Conservation (phyloP, 441 rosid species). For the Omphalea diandra region DNA sequence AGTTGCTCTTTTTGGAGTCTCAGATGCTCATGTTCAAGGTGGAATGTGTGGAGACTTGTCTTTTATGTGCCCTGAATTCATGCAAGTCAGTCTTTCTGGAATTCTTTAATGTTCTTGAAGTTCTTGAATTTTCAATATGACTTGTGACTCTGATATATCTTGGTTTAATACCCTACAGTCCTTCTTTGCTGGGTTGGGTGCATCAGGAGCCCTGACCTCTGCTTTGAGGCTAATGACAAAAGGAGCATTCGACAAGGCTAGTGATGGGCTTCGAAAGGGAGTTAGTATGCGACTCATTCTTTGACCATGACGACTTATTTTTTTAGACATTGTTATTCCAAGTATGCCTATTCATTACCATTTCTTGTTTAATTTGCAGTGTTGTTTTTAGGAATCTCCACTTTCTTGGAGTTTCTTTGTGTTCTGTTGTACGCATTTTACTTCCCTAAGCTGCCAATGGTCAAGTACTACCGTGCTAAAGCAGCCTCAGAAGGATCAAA, state of each 20-base stretch:
- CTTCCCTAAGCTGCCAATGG: conserved; percentile 61
- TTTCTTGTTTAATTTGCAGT: conserved; percentile 30
- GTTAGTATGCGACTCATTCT: conserved; percentile 40
- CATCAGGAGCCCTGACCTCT: conserved; percentile 76
- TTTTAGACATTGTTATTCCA: background rate
- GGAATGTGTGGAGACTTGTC: conserved; percentile 85
- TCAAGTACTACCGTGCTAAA: conserved; percentile 61
- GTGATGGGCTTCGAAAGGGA: conserved; percentile 59
- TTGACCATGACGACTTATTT: background rate
- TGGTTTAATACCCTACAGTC: conserved; percentile 38
- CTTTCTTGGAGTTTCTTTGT: conserved; percentile 49
- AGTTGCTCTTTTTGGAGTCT: conserved; percentile 64
- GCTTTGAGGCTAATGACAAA: conserved; percentile 68
- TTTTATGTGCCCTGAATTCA: conserved; percentile 79
- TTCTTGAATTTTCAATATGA: background rate
- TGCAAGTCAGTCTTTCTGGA: conserved; percentile 49
- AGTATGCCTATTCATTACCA: background rate
- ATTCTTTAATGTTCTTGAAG: background rate
- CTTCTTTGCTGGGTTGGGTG: conserved; percentile 70
- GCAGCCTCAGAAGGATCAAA: conserved; percentile 73
- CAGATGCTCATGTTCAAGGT: conserved; percentile 80
- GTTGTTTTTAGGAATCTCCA: conserved; percentile 47
- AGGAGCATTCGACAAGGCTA: conserved; percentile 63
- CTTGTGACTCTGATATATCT: background rate
- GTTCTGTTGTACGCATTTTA: conserved; percentile 43